Conservation (phyloP, 2,329 filamentous ascomycete genomes). For the Cladosporium sp. region DNA sequence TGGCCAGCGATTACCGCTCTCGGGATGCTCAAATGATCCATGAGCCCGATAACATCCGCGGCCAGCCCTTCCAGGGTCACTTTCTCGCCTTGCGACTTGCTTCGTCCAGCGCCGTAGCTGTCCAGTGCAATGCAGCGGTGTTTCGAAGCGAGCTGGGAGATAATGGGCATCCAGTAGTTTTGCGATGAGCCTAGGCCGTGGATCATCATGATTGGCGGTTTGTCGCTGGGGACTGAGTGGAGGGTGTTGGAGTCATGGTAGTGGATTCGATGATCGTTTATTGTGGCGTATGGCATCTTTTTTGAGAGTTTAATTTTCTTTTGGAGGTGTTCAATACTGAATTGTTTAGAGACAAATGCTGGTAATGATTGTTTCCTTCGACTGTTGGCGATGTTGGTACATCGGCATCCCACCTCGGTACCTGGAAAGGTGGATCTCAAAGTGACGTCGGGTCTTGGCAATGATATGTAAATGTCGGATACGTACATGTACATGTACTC, state of each 20-base stretch:
- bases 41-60: conserved; percentile 51
- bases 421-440: no score
- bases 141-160: conserved; percentile 37
- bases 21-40: conserved; percentile 49
- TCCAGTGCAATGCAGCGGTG: conserved; percentile 61
- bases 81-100: conserved; percentile 42
- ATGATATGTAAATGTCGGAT: no score
- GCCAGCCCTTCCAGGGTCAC: conserved; percentile 53
- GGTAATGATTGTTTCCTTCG: no score
- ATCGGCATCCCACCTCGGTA: no score
- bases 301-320: background rate
- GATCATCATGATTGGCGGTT: conserved; percentile 24
- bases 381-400: no score
- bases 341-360: no score
- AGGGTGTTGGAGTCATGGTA: conserved; percentile 22
- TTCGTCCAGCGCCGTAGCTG: conserved; percentile 59
- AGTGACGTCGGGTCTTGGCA: no score
- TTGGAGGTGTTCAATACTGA: no score
- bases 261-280: conserved; percentile 23
- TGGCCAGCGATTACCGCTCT: conserved; percentile 60
- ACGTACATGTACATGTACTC: no score
- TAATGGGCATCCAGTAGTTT: conserved; percentile 60
- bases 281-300: conserved; percentile 27
- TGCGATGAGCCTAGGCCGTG: conserved; percentile 67
- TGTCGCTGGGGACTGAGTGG: conserved; percentile 17